Evolutionary conservation across 805 yeast genomes (phyloP).

Genomic region (Candida stauntonica): DNA sequence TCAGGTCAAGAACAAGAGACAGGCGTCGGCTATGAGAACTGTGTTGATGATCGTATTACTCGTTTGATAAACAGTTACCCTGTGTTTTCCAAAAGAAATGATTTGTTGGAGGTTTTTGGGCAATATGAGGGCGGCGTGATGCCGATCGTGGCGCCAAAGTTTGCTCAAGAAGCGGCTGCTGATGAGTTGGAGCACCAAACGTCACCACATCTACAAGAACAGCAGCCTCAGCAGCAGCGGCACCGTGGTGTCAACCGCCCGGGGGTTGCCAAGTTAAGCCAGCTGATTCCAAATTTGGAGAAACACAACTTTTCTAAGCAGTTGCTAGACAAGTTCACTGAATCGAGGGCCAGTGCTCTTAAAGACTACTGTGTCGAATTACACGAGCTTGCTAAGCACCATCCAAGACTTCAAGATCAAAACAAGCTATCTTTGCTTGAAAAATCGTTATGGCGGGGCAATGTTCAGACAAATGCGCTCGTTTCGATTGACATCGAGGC

Average conservation of each 20-base stretch:
- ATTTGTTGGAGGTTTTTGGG: background rate
- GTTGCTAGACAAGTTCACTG: slow-evolving; percentile 3
- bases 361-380: slow-evolving; percentile 1
- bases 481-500: slow-evolving; percentile 56
- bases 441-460: no score
- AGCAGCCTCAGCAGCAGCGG: background rate
- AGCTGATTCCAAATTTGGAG: slow-evolving; percentile 4
- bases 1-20: background rate
- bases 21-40: background rate
- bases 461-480: slow-evolving; percentile 12
- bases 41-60: background rate
- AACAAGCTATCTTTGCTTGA: no score
- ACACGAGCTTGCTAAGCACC: slow-evolving; percentile 2
- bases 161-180: no score
- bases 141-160: background rate
- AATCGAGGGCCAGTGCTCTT: slow-evolving; percentile 1
- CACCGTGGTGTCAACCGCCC: background rate
- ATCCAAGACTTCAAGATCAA: slow-evolving; percentile 16
- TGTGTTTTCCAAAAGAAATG: background rate
- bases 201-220: background rate
- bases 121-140: slow-evolving; percentile 1
- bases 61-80: slow-evolving; percentile 2
- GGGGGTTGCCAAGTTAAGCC: background rate
- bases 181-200: background rate
- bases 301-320: background rate